phyloP scores from a whole-genome alignment of 2,329 filamentous ascomycete genomes.

The Cytospora schulzeri region DNA sequence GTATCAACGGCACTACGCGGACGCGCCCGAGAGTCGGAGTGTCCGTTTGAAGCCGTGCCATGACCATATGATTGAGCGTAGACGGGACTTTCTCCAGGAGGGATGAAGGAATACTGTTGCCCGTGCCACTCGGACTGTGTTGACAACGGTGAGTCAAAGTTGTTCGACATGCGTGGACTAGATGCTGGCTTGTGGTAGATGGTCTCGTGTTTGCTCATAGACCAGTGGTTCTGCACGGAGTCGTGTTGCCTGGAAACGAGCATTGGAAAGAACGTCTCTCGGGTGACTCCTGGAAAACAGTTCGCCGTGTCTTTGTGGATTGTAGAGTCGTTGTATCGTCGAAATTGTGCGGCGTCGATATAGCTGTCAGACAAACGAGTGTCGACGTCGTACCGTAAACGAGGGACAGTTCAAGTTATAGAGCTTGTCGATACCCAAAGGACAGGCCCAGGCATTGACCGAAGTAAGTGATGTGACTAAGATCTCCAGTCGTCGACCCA shows the following conservation, averaged over 20 bases:
- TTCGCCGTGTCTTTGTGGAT: constrained; percentile 3
- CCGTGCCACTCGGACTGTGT: constrained; percentile 60
- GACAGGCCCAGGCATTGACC: constrained; percentile 3
- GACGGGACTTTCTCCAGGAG: constrained; percentile 47
- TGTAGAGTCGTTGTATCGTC: constrained; percentile 18
- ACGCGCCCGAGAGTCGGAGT: constrained; percentile 42
- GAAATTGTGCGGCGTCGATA: constrained; percentile 2
- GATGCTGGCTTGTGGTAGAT: constrained; percentile 47
- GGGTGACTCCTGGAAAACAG: neutral
- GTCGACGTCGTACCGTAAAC: constrained; percentile 9
- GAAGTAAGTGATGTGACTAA: neutral
- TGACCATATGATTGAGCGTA: constrained; percentile 50
- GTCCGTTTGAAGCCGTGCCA: constrained; percentile 40
- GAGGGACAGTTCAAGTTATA: constrained; percentile 11
- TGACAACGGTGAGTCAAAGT: constrained; percentile 54
- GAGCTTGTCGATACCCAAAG: constrained; percentile 4
- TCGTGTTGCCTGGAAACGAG: constrained; percentile 58
- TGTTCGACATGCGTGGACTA: constrained; percentile 59
- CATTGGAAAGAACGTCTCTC: constrained; percentile 48
- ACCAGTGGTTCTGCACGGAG: constrained; percentile 58
- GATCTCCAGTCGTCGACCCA: constrained; percentile 4
- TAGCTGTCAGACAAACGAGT: constrained; percentile 15
- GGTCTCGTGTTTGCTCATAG: constrained; percentile 54
- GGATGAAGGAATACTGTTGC: constrained; percentile 52
- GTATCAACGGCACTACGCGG: constrained; percentile 42